Evolutionary conservation across 2,329 filamentous ascomycete species (phyloP).

Genomic region (Hysterium pulicare): DNA sequence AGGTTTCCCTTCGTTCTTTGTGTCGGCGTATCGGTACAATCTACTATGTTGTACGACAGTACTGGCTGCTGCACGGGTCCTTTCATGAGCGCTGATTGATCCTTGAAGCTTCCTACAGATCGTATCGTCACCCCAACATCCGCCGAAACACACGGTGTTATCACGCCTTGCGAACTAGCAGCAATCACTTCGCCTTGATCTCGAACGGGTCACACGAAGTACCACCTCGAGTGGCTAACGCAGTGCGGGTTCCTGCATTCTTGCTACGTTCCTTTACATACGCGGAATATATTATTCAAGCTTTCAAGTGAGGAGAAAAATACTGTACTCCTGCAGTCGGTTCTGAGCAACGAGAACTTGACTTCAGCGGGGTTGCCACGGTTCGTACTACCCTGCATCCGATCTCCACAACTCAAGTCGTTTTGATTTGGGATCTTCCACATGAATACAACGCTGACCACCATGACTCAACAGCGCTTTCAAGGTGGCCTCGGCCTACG

Average conservation of each 20-base stretch:
- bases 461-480: slow-evolving; percentile 28
- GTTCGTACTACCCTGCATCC: slow-evolving; percentile 32
- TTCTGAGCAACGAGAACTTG: slow-evolving; percentile 22
- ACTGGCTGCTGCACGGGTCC: slow-evolving; percentile 26
- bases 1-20: slow-evolving; percentile 27
- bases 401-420: slow-evolving; percentile 19
- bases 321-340: slow-evolving; percentile 29
- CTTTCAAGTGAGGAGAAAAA: slow-evolving; percentile 25
- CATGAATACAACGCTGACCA: slow-evolving; percentile 25
- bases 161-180: slow-evolving; percentile 5
- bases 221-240: slow-evolving; percentile 15
- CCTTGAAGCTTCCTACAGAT: slow-evolving; percentile 16
- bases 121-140: slow-evolving; percentile 12
- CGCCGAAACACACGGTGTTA: background rate
- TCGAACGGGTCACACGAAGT: no score
- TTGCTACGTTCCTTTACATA: slow-evolving; percentile 15
- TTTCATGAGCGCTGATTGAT: slow-evolving; percentile 30
- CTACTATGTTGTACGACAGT: slow-evolving; percentile 32
- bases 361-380: slow-evolving; percentile 21
- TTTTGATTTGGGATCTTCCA: slow-evolving; percentile 9
- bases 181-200: no score
- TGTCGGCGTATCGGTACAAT: slow-evolving; percentile 27
- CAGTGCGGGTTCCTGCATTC: slow-evolving; percentile 20
- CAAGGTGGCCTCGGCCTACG: slow-evolving; percentile 14
- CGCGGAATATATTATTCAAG: slow-evolving; percentile 17